Percentiles rank a stretch among this genome's conserved stretches.
Evolutionary conservation across 352 stramenopile species (phyloP).

Genomic region (Pythium myriotylum): DNA sequence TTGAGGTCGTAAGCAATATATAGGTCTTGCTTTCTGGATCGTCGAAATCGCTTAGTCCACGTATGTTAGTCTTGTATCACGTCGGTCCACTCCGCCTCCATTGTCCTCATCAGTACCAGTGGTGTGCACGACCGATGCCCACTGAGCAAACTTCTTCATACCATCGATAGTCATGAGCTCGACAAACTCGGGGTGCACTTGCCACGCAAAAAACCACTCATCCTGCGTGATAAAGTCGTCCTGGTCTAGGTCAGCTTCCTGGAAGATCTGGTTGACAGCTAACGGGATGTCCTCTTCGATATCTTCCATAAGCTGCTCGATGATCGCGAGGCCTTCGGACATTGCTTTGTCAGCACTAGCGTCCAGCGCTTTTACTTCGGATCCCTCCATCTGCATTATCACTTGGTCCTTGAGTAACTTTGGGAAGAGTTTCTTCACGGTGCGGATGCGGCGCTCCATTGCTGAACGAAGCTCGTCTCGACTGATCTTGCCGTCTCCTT

Average conservation of each 20-base stretch:
- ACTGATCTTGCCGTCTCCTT: conserved; percentile 70
- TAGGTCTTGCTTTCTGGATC: too few relatives aligned
- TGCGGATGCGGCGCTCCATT: conserved; percentile 70
- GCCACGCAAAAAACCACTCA: conserved; percentile 84
- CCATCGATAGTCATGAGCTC: conserved; percentile 85
- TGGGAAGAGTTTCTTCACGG: conserved; percentile 77
- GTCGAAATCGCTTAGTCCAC: conserved; percentile 37
- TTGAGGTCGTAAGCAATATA: too few relatives aligned
- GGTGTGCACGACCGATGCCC: conserved; percentile 61
- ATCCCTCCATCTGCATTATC: conserved; percentile 56
- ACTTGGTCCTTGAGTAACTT: conserved; percentile 76
- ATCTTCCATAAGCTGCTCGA: conserved; percentile 74
- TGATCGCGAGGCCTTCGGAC: conserved; percentile 49
- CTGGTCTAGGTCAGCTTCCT: conserved; percentile 73
- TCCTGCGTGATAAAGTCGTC: conserved; percentile 80
- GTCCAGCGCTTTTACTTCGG: conserved; percentile 40
- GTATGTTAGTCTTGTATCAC: conserved; percentile 60
- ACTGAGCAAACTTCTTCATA: conserved; percentile 85
- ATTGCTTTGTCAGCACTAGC: conserved; percentile 53
- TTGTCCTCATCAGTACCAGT: conserved; percentile 31
- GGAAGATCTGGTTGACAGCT: conserved; percentile 84
- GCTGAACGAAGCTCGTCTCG: conserved; percentile 72
- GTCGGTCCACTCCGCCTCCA: conserved; percentile 24
- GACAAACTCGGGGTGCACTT: conserved; percentile 78
- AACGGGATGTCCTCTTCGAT: conserved; percentile 84